Percentiles rank a stretch among this genome's conserved stretches.
Conservation (phyloP, 1,284 basidiomycete genomes). For the Trichosporon inkin region DNA sequence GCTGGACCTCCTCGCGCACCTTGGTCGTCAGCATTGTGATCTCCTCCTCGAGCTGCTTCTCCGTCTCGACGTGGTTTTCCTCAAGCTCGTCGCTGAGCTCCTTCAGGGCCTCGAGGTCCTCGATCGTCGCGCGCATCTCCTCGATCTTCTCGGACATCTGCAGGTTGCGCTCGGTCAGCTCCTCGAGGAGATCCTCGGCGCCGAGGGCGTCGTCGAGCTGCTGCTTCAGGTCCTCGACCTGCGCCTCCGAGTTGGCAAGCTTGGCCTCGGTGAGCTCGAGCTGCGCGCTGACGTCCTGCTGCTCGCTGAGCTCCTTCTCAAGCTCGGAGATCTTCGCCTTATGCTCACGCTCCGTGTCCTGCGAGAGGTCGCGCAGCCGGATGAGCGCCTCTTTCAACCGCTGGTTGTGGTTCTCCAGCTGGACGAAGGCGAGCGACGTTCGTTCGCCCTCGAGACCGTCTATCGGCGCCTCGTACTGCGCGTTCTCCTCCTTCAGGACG, state of each 20-base stretch:
- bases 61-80: conserved; percentile 91
- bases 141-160: conserved; percentile 89
- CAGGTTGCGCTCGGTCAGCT: conserved; percentile 90
- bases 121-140: conserved; percentile 89
- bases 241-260: conserved; percentile 76
- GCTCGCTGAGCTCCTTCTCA: conserved; percentile 70
- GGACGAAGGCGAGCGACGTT: conserved; percentile 75
- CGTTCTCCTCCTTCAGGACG: conserved; percentile 62
- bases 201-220: conserved; percentile 94
- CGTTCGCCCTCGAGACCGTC: conserved; percentile 54
- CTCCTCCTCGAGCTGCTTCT: conserved; percentile 86
- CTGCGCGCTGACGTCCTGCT: conserved; percentile 54
- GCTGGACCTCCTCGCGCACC: conserved; percentile 63
- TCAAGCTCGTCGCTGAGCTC: conserved; percentile 96
- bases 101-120: conserved; percentile 91
- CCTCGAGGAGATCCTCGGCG: conserved; percentile 93
- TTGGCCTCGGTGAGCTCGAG: conserved; percentile 75
- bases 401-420: conserved; percentile 95
- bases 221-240: conserved; percentile 87
- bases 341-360: conserved; percentile 82
- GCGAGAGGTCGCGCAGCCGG: conserved; percentile 79
- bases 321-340: conserved; percentile 76
- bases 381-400: conserved; percentile 89
- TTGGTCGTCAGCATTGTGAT: conserved; percentile 60
- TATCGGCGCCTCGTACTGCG: conserved; percentile 51